Evolutionary conservation across 345 rosid species (phyloP).

Genomic region (Geranium brycei): DNA sequence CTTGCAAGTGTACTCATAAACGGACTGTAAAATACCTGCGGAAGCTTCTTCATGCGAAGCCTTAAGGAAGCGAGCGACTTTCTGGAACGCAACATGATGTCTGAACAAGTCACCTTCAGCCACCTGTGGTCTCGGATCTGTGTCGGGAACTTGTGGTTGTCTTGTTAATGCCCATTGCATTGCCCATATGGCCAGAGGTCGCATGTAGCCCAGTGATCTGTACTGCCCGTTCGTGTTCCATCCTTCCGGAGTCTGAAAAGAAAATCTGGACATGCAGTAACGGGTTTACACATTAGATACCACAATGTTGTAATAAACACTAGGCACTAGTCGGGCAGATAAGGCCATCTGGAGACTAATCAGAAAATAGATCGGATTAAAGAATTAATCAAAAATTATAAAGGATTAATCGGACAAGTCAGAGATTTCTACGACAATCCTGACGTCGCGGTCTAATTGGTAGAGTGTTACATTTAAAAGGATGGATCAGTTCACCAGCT

Average conservation of each 20-base stretch:
- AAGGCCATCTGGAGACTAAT: no score
- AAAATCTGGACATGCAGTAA: conserved; percentile 42
- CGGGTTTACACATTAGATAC: conserved; percentile 1
- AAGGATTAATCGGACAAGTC: no score
- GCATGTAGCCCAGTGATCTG: conserved; percentile 65
- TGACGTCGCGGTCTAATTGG: no score
- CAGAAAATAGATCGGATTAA: no score
- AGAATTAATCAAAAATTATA: no score
- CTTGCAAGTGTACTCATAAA: conserved; percentile 59
- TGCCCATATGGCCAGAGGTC: conserved; percentile 87
- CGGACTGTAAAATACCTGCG: conserved; percentile 35
- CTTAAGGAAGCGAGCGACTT: conserved; percentile 58
- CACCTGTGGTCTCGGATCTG: conserved; percentile 17
- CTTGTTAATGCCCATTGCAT: conserved; percentile 83
- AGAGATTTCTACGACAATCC: not conserved
- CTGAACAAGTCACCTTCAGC: conserved; percentile 19
- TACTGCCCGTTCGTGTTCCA: conserved; percentile 59
- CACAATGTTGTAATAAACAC: no score
- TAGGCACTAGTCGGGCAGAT: no score
- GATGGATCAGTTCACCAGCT: not conserved
- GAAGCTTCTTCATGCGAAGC: conserved; percentile 32
- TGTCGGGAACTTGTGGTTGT: conserved; percentile 16
- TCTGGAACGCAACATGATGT: conserved; percentile 42
- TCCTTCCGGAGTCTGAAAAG: conserved; percentile 87
- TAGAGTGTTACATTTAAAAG: not conserved